Evolutionary conservation across 768 basidiomycete genomes (phyloP).

Genomic region (Trametes gibbosa): DNA sequence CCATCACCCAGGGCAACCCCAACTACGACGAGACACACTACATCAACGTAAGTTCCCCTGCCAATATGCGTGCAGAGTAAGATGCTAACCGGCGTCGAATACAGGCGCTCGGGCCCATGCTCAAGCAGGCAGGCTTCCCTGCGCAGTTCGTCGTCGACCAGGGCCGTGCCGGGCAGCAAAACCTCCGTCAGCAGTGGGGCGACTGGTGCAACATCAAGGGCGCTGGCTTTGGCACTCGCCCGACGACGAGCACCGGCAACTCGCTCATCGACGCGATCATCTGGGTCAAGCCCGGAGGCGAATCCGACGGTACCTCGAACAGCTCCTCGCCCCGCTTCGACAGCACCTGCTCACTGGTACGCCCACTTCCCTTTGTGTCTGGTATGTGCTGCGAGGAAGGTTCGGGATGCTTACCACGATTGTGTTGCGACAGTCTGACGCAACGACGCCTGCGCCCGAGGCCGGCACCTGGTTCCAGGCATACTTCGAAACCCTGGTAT

Average conservation of each 20-base stretch:
- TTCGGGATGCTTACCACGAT: conserved; percentile 1
- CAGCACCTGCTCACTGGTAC: conserved; percentile 45
- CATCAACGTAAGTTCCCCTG: conserved; percentile 42
- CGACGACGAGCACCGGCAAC: conserved; percentile 54
- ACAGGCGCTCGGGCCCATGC: conserved; percentile 48
- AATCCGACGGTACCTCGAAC: conserved; percentile 62
- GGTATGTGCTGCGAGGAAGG: neutral
- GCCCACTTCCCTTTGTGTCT: conserved; percentile 21
- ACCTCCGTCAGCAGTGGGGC: conserved; percentile 59
- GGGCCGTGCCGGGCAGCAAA: conserved; percentile 61
- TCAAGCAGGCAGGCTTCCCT: conserved; percentile 46
- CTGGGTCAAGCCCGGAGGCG: conserved; percentile 69
- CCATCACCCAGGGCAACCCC: conserved; percentile 55
- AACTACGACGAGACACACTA: conserved; percentile 64
- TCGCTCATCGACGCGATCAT: conserved; percentile 57
- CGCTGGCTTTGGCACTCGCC: conserved; percentile 60
- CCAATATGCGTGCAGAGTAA: neutral
- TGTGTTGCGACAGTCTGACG: conserved; percentile 39
- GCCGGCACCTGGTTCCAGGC: conserved; percentile 69
- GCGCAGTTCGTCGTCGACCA: conserved; percentile 68
- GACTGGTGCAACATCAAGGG: conserved; percentile 66
- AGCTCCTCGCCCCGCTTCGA: conserved; percentile 53
- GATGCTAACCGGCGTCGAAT: neutral
- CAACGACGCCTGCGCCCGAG: conserved; percentile 54
- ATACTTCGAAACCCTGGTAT: conserved; percentile 59